Evolutionary conservation across 2,329 filamentous ascomycete species (phyloP).

Genomic region (Bipolaris zeicola): DNA sequence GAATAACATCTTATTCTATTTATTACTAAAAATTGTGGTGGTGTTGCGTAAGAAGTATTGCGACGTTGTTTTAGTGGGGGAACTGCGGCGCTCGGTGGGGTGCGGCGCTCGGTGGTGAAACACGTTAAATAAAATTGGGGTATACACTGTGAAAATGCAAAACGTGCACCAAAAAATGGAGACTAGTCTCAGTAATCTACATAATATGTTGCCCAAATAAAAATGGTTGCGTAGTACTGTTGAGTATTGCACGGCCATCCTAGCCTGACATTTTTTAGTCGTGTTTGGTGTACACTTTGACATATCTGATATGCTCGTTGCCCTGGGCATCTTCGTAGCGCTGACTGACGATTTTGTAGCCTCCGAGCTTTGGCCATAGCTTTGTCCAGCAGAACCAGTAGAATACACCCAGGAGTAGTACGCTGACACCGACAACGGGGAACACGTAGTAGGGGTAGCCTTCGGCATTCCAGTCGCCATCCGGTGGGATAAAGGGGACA

Average conservation of each 20-base stretch:
- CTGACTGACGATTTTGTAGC: slow-evolving; percentile 41
- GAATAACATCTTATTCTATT: no score
- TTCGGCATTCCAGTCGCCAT: slow-evolving; percentile 49
- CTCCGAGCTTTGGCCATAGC: slow-evolving; percentile 33
- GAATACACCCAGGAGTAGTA: slow-evolving; percentile 46
- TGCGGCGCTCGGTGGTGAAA: no score
- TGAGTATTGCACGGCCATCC: not conserved
- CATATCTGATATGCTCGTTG: slow-evolving; percentile 40
- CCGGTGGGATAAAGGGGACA: slow-evolving; percentile 51
- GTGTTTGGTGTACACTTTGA: slow-evolving; percentile 40
- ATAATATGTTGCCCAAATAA: no score
- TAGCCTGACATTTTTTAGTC: slow-evolving; percentile 1
- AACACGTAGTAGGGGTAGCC: slow-evolving; percentile 54
- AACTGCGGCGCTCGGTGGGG: no score
- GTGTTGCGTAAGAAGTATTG: no score
- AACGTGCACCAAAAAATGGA: no score
- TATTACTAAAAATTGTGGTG: no score
- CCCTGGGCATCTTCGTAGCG: slow-evolving; percentile 37
- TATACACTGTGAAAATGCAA: not conserved
- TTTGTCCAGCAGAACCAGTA: slow-evolving; percentile 42
- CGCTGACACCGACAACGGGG: slow-evolving; percentile 51
- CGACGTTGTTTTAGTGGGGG: no score
- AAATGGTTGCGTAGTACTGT: no score
- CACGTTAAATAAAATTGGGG: not conserved
- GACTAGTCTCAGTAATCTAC: no score